These are phyloP conservation scores for Hymenoscyphus salicellus DNA, from an alignment of 2,329 filamentous ascomycete genomes.

Conservation along the genomic window DNA sequence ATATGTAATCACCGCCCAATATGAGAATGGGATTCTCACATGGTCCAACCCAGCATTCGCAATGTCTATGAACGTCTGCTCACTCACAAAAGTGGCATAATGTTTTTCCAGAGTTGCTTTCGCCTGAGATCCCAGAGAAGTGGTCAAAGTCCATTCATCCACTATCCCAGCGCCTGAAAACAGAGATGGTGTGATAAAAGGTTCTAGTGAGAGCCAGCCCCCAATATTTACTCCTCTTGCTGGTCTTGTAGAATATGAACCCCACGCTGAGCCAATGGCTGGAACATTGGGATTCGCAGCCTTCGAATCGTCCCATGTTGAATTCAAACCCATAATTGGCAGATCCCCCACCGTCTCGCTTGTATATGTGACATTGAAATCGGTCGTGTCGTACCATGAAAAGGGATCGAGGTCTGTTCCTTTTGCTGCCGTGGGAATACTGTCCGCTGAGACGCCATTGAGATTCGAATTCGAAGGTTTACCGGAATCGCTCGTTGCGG, in stretches of 20 bases:
- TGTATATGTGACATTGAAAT: constrained; percentile 95
- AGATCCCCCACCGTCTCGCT: constrained; percentile 78
- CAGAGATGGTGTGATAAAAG: constrained; percentile 90
- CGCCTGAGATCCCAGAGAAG: constrained; percentile 65
- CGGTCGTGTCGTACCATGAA: constrained; percentile 82
- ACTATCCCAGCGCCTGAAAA: constrained; percentile 74
- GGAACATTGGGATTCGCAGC: constrained; percentile 77
- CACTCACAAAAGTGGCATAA: constrained; percentile 84
- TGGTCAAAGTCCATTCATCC: constrained; percentile 81
- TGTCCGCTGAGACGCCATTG: constrained; percentile 47
- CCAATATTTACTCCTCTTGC: constrained; percentile 90
- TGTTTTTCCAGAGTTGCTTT: constrained; percentile 76
- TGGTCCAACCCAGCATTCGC: constrained; percentile 87
- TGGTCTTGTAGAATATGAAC: constrained; percentile 71
- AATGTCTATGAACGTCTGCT: constrained; percentile 81
- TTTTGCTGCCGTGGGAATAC: constrained; percentile 58
- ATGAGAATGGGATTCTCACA: constrained; percentile 91
- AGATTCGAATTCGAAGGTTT: constrained; percentile 45
- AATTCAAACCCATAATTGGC: constrained; percentile 85
- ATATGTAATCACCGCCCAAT: constrained; percentile 89
- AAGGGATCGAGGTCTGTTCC: constrained; percentile 84
- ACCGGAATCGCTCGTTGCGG: constrained; percentile 22
- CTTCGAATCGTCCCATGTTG: constrained; percentile 79
- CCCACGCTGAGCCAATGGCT: constrained; percentile 71
- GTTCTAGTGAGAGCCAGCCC: constrained; percentile 90